Evolutionary conservation across 805 yeast genomes (phyloP).

Genomic region (Yamadazyma sp.): DNA sequence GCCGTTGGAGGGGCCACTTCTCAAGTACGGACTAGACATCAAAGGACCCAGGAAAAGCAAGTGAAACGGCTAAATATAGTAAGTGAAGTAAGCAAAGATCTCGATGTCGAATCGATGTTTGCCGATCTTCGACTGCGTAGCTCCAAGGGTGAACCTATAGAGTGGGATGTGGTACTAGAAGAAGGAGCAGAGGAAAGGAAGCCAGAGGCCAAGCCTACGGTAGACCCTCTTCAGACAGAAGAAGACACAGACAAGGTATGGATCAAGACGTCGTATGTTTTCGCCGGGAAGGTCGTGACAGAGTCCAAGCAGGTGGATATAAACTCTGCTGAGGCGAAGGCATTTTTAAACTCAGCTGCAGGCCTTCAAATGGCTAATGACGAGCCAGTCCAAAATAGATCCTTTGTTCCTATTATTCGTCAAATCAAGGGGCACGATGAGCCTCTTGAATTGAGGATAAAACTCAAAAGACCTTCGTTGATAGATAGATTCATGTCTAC

Average conservation of each 20-base stretch:
- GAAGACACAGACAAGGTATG: slow-evolving; percentile 54
- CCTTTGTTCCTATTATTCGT: slow-evolving; percentile 37
- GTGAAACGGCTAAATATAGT: slow-evolving; percentile 5
- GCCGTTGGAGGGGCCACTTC: slow-evolving; percentile 53
- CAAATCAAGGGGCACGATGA: slow-evolving; percentile 30
- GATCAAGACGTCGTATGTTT: slow-evolving; percentile 76
- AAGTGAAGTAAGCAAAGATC: slow-evolving; percentile 13
- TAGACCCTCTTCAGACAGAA: slow-evolving; percentile 1
- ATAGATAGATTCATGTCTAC: slow-evolving; percentile 73
- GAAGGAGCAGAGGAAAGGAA: slow-evolving; percentile 2
- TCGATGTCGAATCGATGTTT: slow-evolving; percentile 37
- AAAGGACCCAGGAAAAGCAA: slow-evolving; percentile 44
- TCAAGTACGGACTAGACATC: slow-evolving; percentile 68
- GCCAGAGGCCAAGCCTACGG: slow-evolving; percentile 4
- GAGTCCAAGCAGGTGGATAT: slow-evolving; percentile 78
- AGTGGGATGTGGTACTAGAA: slow-evolving; percentile 10
- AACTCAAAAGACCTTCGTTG: slow-evolving; percentile 70
- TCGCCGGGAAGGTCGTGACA: slow-evolving; percentile 81
- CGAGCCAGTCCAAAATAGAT: slow-evolving; percentile 17
- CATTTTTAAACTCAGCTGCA: slow-evolving; percentile 61
- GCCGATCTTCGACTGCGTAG: slow-evolving; percentile 19
- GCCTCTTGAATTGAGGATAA: slow-evolving; percentile 46
- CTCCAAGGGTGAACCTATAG: slow-evolving; percentile 14
- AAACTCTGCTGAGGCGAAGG: slow-evolving; percentile 84
- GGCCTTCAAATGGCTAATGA: slow-evolving; percentile 20